Evolutionary conservation across 2,329 filamentous ascomycete genomes (phyloP), one percentile per base, ranked within the genome.

Genomic region (Helminthosporium solani): DNA sequence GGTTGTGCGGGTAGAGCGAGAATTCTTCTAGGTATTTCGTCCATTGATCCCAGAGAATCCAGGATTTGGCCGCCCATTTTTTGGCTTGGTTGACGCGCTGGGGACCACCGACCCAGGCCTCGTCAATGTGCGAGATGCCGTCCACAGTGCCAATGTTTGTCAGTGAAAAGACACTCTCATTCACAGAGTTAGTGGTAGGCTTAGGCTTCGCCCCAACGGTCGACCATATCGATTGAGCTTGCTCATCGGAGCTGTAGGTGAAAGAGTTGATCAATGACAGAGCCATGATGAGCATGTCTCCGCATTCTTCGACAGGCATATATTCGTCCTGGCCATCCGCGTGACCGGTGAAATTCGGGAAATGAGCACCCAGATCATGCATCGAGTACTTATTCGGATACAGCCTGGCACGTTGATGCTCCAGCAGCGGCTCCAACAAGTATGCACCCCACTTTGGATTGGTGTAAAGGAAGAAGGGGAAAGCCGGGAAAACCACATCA

Each of bases 381-480:
- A 90, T 88, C 51, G 83, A 85, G 66, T 89, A 89, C 52, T 86
- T 78, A 61, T 92, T 92, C 7, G 89, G 89, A 63, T 94, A 95
- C 64, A 91, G 86, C 1, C 87, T 90, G 19, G 88, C 72, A 4
- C 12, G 7, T 75, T 88, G 88, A 66, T 94, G 87, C 70, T 94
- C 88, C 42, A 94, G 78, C 19, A 92, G 74, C 5, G 88, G 88
- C 66, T 92, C 87, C 3, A 94, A 74, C 2, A 92, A 75, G 61
- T 91, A 91, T 1, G 84, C 86, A 46, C 91, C 74, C 87, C 88
- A 92, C 47, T 82, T 77, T 2, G 88, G 88, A 57, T 91, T 90
- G 15, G 88, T 90, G 64, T 92, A 94, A 16, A 92, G 68, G 74
- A 92, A 92, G 76, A 92, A 94, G 0, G 89, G 88, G 70, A 90